A percentile compares a stretch with the other conserved stretches of the same genome.
Conservation (phyloP, 768 basidiomycete species). For the Podaxis mareebaensis region DNA sequence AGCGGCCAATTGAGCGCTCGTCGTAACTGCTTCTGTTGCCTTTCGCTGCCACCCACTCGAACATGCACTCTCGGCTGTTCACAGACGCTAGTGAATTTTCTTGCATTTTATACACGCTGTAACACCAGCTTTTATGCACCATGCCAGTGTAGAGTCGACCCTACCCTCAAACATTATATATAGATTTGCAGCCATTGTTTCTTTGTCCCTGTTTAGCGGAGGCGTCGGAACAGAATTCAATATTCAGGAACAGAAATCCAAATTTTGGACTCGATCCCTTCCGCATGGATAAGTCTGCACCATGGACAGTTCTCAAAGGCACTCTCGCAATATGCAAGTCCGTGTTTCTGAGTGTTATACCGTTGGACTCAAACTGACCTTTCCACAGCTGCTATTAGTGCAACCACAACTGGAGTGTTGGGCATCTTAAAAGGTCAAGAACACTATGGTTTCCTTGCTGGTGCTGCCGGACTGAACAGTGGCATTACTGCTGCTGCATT, state of each 20-base stretch:
- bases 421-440: conserved; percentile 49
- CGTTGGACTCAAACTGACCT: conserved; percentile 21
- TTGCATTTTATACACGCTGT: no score
- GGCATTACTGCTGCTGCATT: conserved; percentile 73
- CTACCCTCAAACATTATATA: neutral
- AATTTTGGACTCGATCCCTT: neutral
- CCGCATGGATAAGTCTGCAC: conserved; percentile 33
- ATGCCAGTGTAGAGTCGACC: neutral
- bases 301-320: conserved; percentile 53
- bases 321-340: conserved; percentile 79
- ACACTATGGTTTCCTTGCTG: conserved; percentile 46
- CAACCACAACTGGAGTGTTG: conserved; percentile 45
- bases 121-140: neutral
- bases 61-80: no score
- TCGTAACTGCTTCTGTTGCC: no score
- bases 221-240: neutral
- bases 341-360: conserved; percentile 44
- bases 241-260: neutral
- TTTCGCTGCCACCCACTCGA: no score
- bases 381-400: conserved; percentile 56
- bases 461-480: conserved; percentile 70
- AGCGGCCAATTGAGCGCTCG: neutral
- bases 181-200: neutral
- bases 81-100: no score
- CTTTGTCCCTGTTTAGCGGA: conserved; percentile 6